Conservation (phyloP, 2,329 filamentous ascomycete genomes). For the Ilyonectria sp. region DNA sequence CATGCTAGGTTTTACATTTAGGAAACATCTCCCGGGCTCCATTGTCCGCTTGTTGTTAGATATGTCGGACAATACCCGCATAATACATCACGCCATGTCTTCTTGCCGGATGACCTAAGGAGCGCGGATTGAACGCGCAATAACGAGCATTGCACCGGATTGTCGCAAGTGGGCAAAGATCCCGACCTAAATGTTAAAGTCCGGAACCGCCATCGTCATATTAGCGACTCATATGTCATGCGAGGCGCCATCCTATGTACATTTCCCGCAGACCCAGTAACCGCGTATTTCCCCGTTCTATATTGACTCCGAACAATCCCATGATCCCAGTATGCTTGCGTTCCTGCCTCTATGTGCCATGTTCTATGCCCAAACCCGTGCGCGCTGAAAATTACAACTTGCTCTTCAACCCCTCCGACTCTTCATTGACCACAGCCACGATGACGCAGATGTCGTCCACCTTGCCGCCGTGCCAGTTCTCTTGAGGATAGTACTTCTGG, state of each 20-base stretch:
- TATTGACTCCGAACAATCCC: conserved; percentile 47
- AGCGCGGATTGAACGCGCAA: background rate
- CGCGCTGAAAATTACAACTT: conserved; percentile 52
- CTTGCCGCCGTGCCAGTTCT: conserved; percentile 93
- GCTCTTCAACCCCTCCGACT: conserved; percentile 53
- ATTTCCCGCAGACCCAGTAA: conserved; percentile 37
- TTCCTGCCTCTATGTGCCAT: conserved; percentile 45
- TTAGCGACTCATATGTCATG: conserved; percentile 39
- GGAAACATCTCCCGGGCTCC: background rate
- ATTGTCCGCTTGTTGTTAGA: background rate
- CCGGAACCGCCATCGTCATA: conserved; percentile 28
- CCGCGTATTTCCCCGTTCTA: conserved; percentile 36
- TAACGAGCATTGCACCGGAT: background rate
- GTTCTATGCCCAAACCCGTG: conserved; percentile 43
- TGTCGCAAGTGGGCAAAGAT: background rate
- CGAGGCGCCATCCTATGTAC: conserved; percentile 40
- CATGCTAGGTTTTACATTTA: background rate
- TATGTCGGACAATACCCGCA: background rate
- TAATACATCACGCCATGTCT: background rate
- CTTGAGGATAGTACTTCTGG: conserved; percentile 86
- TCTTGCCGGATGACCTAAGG: background rate
- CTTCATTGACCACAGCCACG: conserved; percentile 82
- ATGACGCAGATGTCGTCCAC: conserved; percentile 95
- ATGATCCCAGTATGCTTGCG: conserved; percentile 47
- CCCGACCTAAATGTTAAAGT: background rate